Evolutionary conservation across 2,329 filamentous ascomycete species (phyloP).

Genomic region (Fusarium vanettenii): DNA sequence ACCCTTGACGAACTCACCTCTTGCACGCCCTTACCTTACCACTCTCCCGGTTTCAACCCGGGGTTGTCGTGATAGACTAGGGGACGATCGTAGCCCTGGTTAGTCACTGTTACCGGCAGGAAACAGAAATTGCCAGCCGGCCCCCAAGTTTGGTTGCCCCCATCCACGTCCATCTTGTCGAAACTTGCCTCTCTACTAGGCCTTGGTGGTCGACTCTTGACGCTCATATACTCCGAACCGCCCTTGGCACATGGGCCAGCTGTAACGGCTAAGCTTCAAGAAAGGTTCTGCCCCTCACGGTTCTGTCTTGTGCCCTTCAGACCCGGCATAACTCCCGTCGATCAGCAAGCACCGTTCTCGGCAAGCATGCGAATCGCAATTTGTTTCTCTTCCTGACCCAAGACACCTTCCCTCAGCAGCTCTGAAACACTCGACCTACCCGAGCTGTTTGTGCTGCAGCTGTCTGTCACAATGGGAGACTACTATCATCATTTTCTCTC

Average conservation of each 20-base stretch:
- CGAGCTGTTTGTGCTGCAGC: slow-evolving; percentile 9
- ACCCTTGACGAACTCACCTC: slow-evolving; percentile 4
- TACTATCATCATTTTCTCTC: slow-evolving; percentile 68
- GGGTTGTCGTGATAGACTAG: slow-evolving; percentile 25
- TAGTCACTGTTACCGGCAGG: slow-evolving; percentile 24
- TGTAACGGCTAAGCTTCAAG: slow-evolving; percentile 13
- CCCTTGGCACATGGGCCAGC: slow-evolving; percentile 10
- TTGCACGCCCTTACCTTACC: slow-evolving; percentile 31
- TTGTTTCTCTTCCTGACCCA: slow-evolving; percentile 8
- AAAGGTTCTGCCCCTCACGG: slow-evolving; percentile 11
- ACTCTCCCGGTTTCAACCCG: slow-evolving; percentile 29
- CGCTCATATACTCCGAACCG: slow-evolving; percentile 20
- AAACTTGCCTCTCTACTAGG: slow-evolving; percentile 4
- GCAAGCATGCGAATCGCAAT: slow-evolving; percentile 39
- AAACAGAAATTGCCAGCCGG: slow-evolving; percentile 28
- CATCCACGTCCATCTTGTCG: slow-evolving; percentile 10
- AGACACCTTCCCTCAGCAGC: slow-evolving; percentile 8
- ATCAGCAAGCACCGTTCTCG: slow-evolving; percentile 15
- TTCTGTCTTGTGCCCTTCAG: slow-evolving; percentile 7
- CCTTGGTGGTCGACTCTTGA: slow-evolving; percentile 4
- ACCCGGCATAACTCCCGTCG: slow-evolving; percentile 3
- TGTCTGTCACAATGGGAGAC: slow-evolving; percentile 59
- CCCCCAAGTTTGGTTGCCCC: slow-evolving; percentile 22
- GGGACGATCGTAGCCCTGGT: slow-evolving; percentile 19
- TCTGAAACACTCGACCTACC: slow-evolving; percentile 17